Percentiles rank a stretch among this genome's conserved stretches.
Evolutionary conservation across 768 basidiomycete species (phyloP).

Genomic region (Pleurotus giganteus): DNA sequence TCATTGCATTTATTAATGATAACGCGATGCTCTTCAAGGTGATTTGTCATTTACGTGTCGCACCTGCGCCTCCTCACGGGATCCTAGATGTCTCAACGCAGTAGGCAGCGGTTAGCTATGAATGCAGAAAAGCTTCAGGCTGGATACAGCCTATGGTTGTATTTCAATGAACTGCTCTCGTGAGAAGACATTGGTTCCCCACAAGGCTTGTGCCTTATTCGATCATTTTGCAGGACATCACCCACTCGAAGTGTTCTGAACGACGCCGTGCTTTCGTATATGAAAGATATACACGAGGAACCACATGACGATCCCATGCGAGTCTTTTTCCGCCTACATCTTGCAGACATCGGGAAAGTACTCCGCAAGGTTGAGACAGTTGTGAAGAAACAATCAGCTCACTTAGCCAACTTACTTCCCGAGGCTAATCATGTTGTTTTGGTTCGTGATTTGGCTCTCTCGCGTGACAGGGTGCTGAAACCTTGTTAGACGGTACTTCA

Average conservation of each 20-base stretch:
- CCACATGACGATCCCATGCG: slow-evolving; percentile 76
- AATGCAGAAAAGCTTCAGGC: slow-evolving; percentile 89
- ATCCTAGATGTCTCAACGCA: slow-evolving; percentile 73
- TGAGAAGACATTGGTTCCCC: slow-evolving; percentile 34
- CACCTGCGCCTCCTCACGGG: background rate
- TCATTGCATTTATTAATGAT: slow-evolving; percentile 88
- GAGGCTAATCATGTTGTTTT: slow-evolving; percentile 71
- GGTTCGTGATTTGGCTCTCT: slow-evolving; percentile 37
- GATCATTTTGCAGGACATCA: slow-evolving; percentile 38
- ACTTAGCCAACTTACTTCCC: slow-evolving; percentile 42
- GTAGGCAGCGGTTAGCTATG: slow-evolving; percentile 69
- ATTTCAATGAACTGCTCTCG: slow-evolving; percentile 67
- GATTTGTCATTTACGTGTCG: slow-evolving; percentile 1
- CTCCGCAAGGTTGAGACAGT: slow-evolving; percentile 59
- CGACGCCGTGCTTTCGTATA: slow-evolving; percentile 67
- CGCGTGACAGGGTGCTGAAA: background rate
- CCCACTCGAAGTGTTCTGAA: slow-evolving; percentile 64
- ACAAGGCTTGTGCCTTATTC: background rate
- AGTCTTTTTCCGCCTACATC: slow-evolving; percentile 76
- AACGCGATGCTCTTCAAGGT: slow-evolving; percentile 81
- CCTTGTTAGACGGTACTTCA: slow-evolving; percentile 59
- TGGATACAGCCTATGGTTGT: slow-evolving; percentile 77
- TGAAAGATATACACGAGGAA: slow-evolving; percentile 54
- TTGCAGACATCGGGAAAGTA: slow-evolving; percentile 63
- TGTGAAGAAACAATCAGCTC: slow-evolving; percentile 35